These are phyloP conservation scores for Hydrangea macrophylla DNA, from an alignment of 148 eudicot species.

Conservation along the genomic window DNA sequence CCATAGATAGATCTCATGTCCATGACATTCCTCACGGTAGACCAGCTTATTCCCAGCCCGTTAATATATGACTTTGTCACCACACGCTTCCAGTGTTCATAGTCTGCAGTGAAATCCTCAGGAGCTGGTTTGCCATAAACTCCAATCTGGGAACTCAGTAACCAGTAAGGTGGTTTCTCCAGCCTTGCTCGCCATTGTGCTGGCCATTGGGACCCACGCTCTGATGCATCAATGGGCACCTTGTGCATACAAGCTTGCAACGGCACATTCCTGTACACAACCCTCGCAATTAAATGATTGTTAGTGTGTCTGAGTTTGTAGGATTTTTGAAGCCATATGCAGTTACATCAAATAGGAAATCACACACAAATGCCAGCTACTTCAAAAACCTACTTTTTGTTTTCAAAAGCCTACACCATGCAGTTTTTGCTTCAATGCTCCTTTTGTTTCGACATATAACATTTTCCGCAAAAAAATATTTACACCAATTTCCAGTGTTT, in stretches of 20 bases:
- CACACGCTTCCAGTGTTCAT: conserved; percentile 66
- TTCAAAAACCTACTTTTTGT: not conserved
- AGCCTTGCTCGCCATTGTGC: conserved; percentile 62
- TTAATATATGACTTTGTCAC: conserved; percentile 56
- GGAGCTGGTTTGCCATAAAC: conserved; percentile 81
- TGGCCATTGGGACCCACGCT: conserved; percentile 75
- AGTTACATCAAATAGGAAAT: not conserved
- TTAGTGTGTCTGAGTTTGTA: not conserved
- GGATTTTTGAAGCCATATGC: not conserved
- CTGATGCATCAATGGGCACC: conserved; percentile 44
- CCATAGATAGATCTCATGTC: conserved; percentile 82
- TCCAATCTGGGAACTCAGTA: conserved; percentile 55
- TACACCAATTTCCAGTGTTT: too few species aligned
- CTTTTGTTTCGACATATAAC: too few species aligned
- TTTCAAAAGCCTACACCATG: too few species aligned
- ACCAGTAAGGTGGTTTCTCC: conserved; percentile 59
- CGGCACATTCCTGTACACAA: conserved; percentile 43
- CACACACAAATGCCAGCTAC: not conserved
- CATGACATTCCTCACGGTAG: conserved; percentile 74
- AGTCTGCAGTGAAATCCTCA: conserved; percentile 61
- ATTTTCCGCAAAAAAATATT: too few species aligned
- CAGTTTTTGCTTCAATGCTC: too few species aligned
- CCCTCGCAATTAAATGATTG: not conserved
- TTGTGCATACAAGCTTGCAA: conserved; percentile 65
- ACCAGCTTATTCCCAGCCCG: conserved; percentile 73